Evolutionary conservation across 306 rosid genomes (phyloP), one percentile per base, ranked within the genome.

Genomic region (Ormosia semicastrata): DNA sequence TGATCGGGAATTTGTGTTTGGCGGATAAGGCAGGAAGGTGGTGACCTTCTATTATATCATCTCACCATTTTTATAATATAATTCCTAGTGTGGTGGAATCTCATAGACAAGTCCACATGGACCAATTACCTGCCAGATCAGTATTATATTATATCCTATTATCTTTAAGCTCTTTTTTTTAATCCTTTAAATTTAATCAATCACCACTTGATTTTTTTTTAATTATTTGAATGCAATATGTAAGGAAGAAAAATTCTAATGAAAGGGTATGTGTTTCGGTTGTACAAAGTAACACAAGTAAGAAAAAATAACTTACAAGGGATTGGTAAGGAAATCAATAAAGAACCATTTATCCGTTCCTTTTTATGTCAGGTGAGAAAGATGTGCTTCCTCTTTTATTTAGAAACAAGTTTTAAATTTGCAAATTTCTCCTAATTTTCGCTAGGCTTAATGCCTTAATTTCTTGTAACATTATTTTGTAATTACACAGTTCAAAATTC

Each of bases 121-220:
- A 69, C 72, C 81, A 68, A 58, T 60, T 56, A 66, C 54, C 2
- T 57, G 54, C 64, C 46, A 75, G 70, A 56, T 66, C 80, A 81
- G n/a, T 9, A 29, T 70, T 14, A 29, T 34, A 69, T 39, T 14
- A 29, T 34, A 69, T 39, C n/a, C 58, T 18, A 44, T 30, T 24
- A 56, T 54, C 40, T 49, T 4, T 7, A 53, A 49, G 6, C 2
- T 6, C 1, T 1, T 53, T 15, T 66, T 50, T 50, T 2, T 33
- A 64, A 77, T 52, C 37, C 43, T 66, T n/a, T 18, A 73, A 1
- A 33, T 53, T 54, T 54, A 17, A 36, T 73, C 15, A 52, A 57
- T 34, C 47, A 36, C 39, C 7, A 53, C 17, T 53, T 52, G 6
- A 46, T 47, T 24, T 4, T 29, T 29, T 69, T 43, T 68, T 0